Evolutionary conservation across 306 rosid species (phyloP), one percentile per base, ranked within the genome.

Genomic region (Glycine soja): DNA sequence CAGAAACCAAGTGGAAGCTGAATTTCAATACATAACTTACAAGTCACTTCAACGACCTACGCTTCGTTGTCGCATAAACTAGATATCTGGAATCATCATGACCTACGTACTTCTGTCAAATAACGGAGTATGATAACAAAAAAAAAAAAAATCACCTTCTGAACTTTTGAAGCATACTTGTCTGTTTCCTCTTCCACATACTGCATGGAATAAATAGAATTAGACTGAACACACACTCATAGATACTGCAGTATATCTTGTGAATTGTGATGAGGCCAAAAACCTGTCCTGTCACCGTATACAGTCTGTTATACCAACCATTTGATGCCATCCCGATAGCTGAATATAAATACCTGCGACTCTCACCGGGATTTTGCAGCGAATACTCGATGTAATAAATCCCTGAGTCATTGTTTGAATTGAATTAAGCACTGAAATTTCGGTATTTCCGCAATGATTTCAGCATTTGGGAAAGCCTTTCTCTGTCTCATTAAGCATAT

Each of bases 261-360:
- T 14, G 14, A 63, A 15, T 8, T 70, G 61, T 5, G 14, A 51
- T 65, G 46, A 59, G 78, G 48, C 24, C 62, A 72, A 74, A 56
- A 71, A 95, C 99, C 97, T 93, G 99, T 81, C 99, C 99, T 5
- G 99, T 93, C 32, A 93, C 91, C 4, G 97, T 95, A 50, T 95
- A 95, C 38, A 95, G 81, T 77, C 97, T 88, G 82, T 95, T 95
- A 84, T 90, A 89, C 97, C 97, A 93, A 72, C 99, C 99, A 74
- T 89, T 93, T 71, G 86, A 76, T 64, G 97, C 88, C 99, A 95
- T 95, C 77, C 97, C 99, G 75, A 95, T 89, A 46, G 97, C 95
- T 19, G 99, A 86, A 77, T 80, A 88, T 75, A 95, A 79, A 86
- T 89, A 85, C 77, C 82, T 95, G 67, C 88, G 83, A 87, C 88